These are phyloP conservation scores for Microbotryum silenes-acaulis DNA, from an alignment of 1,284 basidiomycete species.

Conservation along the genomic window DNA sequence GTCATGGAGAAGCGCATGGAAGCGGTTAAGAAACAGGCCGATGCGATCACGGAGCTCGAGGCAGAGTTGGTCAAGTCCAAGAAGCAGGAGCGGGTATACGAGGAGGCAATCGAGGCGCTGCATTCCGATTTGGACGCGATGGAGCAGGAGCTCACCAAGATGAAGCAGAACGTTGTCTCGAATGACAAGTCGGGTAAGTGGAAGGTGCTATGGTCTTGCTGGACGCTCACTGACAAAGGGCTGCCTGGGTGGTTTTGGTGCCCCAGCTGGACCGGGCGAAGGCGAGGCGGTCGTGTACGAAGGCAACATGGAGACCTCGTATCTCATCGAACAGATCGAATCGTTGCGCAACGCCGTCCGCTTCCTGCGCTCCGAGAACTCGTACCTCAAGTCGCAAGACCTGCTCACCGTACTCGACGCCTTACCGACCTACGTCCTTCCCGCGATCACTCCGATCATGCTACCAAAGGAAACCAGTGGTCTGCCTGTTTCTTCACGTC, in stretches of 20 bases:
- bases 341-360: conserved; percentile 80
- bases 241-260: no score
- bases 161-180: conserved; percentile 54
- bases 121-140: conserved; percentile 79
- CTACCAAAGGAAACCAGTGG: background rate
- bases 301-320: conserved; percentile 71
- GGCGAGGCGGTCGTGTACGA: conserved; percentile 59
- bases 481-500: background rate
- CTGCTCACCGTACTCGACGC: conserved; percentile 70
- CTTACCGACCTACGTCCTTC: conserved; percentile 54
- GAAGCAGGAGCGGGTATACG: conserved; percentile 79
- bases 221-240: conserved; percentile 56
- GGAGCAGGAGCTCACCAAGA: conserved; percentile 75
- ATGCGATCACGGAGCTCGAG: conserved; percentile 73
- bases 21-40: conserved; percentile 70
- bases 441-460: conserved; percentile 34
- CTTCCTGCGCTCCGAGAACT: conserved; percentile 84
- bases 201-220: background rate
- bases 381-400: conserved; percentile 81
- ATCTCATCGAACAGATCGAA: conserved; percentile 78
- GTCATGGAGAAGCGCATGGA: conserved; percentile 89
- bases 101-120: conserved; percentile 86
- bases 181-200: conserved; percentile 26
- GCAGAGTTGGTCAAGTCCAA: conserved; percentile 66
- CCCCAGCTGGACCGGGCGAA: conserved; percentile 48